Evolutionary conservation across 805 yeast genomes (phyloP).

Genomic region (Osmozyma mogii): DNA sequence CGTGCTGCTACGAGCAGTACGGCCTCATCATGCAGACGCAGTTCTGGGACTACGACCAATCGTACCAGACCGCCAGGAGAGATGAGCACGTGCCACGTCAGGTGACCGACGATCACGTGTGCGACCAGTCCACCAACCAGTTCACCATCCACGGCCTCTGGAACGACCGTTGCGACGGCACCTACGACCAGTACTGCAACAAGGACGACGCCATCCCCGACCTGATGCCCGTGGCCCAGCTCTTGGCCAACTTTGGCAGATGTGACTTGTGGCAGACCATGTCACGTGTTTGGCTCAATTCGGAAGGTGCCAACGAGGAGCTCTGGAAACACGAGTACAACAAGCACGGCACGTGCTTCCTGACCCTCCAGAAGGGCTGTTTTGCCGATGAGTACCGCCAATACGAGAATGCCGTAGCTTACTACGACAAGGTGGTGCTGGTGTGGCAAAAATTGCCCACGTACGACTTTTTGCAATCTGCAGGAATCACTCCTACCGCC

Average conservation of each 20-base stretch:
- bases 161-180: conserved; percentile 85
- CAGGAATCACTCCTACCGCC: conserved; percentile 64
- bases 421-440: conserved; percentile 51
- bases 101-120: too few species aligned
- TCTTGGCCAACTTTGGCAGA: conserved; percentile 34
- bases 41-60: conserved; percentile 82
- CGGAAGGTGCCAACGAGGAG: conserved; percentile 55
- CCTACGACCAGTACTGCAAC: conserved; percentile 75
- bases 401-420: conserved; percentile 55
- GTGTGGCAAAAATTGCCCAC: conserved; percentile 58
- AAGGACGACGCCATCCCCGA: conserved; percentile 44
- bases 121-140: conserved; percentile 51
- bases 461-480: conserved; percentile 52
- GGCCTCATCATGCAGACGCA: conserved; percentile 82
- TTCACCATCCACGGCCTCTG: conserved; percentile 84
- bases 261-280: conserved; percentile 48
- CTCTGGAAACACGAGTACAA: conserved; percentile 91
- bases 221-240: conserved; percentile 28
- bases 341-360: conserved; percentile 90
- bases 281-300: conserved; percentile 64
- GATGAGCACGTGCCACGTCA: not conserved
- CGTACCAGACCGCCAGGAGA: conserved; percentile 6
- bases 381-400: conserved; percentile 33
- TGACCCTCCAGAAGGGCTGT: conserved; percentile 68
- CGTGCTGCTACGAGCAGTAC: conserved; percentile 82